A percentile compares a stretch with the other conserved stretches of the same genome.
These are phyloP conservation scores for Auricularia sp. DNA, from an alignment of 768 basidiomycete genomes.

Conservation along the genomic window DNA sequence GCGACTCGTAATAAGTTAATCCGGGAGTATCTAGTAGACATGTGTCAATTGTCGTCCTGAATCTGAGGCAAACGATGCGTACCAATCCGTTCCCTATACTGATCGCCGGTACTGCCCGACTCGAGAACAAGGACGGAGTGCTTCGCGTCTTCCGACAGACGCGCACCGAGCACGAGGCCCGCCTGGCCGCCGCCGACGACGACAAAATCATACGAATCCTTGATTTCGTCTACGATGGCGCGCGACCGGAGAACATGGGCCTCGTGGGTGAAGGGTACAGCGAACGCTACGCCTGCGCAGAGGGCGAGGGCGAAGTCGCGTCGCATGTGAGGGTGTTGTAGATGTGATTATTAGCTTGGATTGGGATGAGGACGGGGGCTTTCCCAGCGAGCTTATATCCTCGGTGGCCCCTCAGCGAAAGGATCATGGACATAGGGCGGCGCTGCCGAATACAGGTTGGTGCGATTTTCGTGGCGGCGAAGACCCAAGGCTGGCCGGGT, in stretches of 20 bases:
- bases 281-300: too few species aligned
- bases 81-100: constrained; percentile 22
- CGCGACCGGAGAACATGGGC: constrained; percentile 16
- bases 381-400: too few species aligned
- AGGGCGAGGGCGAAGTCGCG: too few species aligned
- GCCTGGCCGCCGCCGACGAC: constrained; percentile 41
- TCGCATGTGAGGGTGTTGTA: too few species aligned
- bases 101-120: constrained; percentile 28
- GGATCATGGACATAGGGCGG: too few species aligned
- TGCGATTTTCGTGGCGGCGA: neutral
- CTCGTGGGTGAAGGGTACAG: too few species aligned
- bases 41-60: too few species aligned
- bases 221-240: constrained; percentile 33
- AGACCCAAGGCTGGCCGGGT: too few species aligned
- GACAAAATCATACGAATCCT: constrained; percentile 44
- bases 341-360: too few species aligned
- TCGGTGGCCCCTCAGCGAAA: too few species aligned
- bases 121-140: constrained; percentile 33
- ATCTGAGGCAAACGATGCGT: neutral
- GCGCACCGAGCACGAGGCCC: constrained; percentile 33
- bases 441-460: too few species aligned
- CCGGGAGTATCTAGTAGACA: constrained; percentile 35
- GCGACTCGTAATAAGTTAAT: constrained; percentile 42
- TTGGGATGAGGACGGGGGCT: too few species aligned
- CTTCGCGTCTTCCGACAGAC: constrained; percentile 31